phyloP scores from a whole-genome alignment of 2,329 filamentous ascomycete species.

The Xylariaceae sp. region DNA sequence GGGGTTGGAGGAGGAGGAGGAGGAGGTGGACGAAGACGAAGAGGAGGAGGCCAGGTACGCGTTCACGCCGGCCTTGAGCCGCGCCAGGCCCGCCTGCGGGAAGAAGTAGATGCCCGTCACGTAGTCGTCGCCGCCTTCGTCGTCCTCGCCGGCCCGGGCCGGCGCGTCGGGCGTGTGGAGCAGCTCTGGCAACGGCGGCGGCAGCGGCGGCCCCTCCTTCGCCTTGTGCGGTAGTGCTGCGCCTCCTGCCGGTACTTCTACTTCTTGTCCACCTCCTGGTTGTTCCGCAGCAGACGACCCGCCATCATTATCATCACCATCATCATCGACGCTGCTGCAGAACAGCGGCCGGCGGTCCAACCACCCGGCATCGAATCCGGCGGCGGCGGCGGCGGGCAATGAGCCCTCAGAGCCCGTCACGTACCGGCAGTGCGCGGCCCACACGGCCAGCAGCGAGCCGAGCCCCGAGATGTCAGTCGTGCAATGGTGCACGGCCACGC shows the following conservation, averaged over 20 bases:
- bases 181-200: conserved; percentile 9
- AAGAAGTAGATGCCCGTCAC: conserved; percentile 20
- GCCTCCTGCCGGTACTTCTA: too few relatives aligned
- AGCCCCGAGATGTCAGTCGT: conserved; percentile 23
- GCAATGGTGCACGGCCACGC: conserved; percentile 19
- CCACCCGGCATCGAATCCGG: conserved; percentile 14
- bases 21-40: too few relatives aligned
- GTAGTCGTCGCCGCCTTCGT: conserved; percentile 4
- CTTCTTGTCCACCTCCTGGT: too few relatives aligned
- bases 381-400: conserved; percentile 5
- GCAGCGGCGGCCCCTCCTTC: background rate
- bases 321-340: background rate
- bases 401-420: conserved; percentile 1
- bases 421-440: conserved; percentile 20
- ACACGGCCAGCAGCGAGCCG: conserved; percentile 19
- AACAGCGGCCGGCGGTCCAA: conserved; percentile 12
- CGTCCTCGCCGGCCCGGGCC: background rate
- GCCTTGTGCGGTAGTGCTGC: too few relatives aligned
- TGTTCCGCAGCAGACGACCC: too few relatives aligned
- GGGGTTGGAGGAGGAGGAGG: too few relatives aligned
- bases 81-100: conserved; percentile 8
- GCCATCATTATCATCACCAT: too few relatives aligned
- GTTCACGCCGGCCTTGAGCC: conserved; percentile 15
- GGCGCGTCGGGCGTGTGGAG: conserved; percentile 7
- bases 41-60: conserved; percentile 5